These are phyloP conservation scores for Solanum acaule DNA, from an alignment of 257 asterid genomes.

Conservation along the genomic window DNA sequence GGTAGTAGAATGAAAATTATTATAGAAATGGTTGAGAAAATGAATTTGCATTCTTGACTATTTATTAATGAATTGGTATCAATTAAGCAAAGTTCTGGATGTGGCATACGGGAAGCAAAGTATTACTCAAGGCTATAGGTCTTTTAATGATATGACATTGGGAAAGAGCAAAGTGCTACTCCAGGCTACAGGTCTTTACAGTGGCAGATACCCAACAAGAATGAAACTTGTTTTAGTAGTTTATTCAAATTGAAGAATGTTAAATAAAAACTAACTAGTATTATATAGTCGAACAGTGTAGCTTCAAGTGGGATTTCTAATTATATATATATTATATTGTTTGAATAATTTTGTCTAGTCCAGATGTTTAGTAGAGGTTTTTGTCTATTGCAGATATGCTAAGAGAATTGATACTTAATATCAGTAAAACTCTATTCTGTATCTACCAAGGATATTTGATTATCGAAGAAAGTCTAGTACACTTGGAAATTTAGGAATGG, in stretches of 20 bases:
- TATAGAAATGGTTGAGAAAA: neutral
- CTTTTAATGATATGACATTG: neutral
- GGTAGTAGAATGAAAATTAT: neutral
- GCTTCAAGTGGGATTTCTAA: neutral
- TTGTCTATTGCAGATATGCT: neutral
- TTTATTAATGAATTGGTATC: neutral
- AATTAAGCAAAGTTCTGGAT: neutral
- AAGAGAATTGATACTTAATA: neutral
- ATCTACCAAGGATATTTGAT: neutral
- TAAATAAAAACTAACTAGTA: neutral
- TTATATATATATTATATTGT: neutral
- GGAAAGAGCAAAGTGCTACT: neutral
- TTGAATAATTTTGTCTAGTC: neutral
- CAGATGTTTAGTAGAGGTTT: neutral
- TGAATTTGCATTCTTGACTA: neutral
- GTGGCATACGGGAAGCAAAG: neutral
- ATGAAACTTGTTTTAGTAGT: neutral
- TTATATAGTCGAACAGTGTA: neutral
- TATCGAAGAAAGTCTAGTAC: neutral
- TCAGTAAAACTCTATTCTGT: neutral
- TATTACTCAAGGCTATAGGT: neutral
- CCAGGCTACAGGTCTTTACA: neutral
- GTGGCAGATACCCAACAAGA: neutral
- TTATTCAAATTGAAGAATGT: neutral
- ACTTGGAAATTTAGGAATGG: neutral